A percentile compares a stretch with the other conserved stretches of the same genome.
Conservation (phyloP, 495 filamentous ascomycete genomes). For the Aspergillus olivimuriae region DNA sequence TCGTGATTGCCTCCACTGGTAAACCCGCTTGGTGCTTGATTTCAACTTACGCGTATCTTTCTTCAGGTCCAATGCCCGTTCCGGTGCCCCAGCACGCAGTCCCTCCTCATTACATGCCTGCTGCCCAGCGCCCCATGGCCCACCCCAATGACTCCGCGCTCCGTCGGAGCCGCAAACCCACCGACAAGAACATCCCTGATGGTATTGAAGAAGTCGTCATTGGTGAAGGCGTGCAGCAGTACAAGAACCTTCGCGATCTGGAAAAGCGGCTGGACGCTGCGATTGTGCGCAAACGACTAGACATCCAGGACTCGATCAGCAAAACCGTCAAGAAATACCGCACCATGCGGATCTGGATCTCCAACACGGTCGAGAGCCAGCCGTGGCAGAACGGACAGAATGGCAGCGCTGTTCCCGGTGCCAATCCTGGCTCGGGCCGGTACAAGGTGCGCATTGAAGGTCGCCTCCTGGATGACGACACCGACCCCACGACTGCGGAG, state of each 20-base stretch:
- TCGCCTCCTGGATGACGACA: conserved; percentile 72
- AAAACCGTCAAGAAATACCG: conserved; percentile 74
- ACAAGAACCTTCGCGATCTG: conserved; percentile 73
- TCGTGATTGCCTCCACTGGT: too few relatives aligned
- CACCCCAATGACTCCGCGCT: conserved; percentile 51
- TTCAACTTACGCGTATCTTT: too few relatives aligned
- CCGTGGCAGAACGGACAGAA: conserved; percentile 67
- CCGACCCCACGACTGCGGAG: conserved; percentile 35
- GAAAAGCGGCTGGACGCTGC: conserved; percentile 87
- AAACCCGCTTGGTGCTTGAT: too few relatives aligned
- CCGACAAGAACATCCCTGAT: conserved; percentile 90
- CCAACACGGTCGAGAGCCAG: conserved; percentile 91
- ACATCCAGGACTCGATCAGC: conserved; percentile 79
- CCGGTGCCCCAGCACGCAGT: conserved; percentile 35
- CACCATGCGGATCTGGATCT: conserved; percentile 89
- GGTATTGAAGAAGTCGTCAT: conserved; percentile 74
- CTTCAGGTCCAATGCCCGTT: conserved; percentile 37
- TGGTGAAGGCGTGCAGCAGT: conserved; percentile 75
- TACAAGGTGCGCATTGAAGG: conserved; percentile 94
- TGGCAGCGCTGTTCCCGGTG: conserved; percentile 18
- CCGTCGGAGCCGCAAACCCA: conserved; percentile 77
- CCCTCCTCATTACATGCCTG: conserved; percentile 36
- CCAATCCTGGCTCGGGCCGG: conserved; percentile 45
- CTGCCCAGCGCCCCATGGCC: conserved; percentile 34
- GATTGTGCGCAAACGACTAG: conserved; percentile 90